Base-by-base conservation (phyloP, 768 basidiomycete genomes). In the Phlebiopsis gigantea region DNA sequence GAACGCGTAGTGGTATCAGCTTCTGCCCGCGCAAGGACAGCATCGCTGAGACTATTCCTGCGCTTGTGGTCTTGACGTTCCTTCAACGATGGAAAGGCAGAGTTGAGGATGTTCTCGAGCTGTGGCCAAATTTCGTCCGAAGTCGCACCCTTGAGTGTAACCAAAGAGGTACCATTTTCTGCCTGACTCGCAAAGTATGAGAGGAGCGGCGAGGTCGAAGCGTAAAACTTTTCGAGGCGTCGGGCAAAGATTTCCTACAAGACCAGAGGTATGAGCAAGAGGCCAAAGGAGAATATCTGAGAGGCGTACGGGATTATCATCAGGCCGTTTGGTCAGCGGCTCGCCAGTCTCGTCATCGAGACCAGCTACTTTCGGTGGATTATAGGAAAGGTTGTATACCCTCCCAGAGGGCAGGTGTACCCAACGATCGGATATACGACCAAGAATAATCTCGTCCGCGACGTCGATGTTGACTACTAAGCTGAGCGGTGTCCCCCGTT, bases 121-220 rank as follows among this genome's bases (percentile, higher is more conserved):
- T 85, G 74, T 2, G 90, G 91, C 92, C 92, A 95, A 60, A 95
- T 94, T 69, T 93, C 90, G 65, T 94, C 89, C 2, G 88, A 90
- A 7, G 90, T 90, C 55, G 77, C 72, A 2, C 93, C 92, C 19
- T 78, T 75, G 28, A 96, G 69, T 2, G 84, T 83, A 44, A 79
- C 76, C 9, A 90, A 65, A 51, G 78, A 77, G 17, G 85, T 68
- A 49, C 72, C 74, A 25, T 77, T 71, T n/a, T 79, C 73, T 7
- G 74, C 69, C 47, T 73, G 66, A 7, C 68, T 63, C 28, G 74
- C 60, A 69, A 87, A 95, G 70, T 93, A 87, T 17, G 77, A 73
- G 15, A 96, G 73, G n/a, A 96, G 75, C 5, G 93, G 91, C 2
- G 87, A 82, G 1, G 93, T 96, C 12, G 86, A 81, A 3, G 78